phyloP scores from a whole-genome alignment of 2,329 filamentous ascomycete species.

The Blumeria graminis region DNA sequence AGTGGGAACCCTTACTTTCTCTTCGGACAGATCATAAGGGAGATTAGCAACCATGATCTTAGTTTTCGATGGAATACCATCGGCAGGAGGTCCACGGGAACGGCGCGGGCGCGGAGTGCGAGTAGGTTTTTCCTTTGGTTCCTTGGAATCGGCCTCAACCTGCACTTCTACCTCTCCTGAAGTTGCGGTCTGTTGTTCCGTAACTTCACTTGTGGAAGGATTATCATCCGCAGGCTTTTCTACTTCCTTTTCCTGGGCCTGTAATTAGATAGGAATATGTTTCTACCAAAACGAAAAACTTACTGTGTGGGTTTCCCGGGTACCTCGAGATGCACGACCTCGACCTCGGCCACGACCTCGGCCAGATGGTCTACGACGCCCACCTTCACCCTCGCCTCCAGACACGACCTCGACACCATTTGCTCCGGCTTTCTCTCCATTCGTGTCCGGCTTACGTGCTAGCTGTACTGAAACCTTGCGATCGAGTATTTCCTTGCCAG shows the following conservation, averaged over 20 bases:
- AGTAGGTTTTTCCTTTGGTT: conserved; percentile 16
- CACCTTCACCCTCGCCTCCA: conserved; percentile 44
- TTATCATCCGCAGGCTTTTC: conserved; percentile 27
- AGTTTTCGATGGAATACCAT: conserved; percentile 94
- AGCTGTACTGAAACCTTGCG: conserved; percentile 98
- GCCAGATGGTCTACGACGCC: conserved; percentile 35
- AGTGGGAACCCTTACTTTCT: conserved; percentile 42
- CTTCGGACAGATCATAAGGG: conserved; percentile 91
- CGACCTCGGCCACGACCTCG: conserved; percentile 42
- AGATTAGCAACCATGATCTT: conserved; percentile 99
- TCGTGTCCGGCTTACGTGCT: conserved; percentile 83
- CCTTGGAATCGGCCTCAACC: conserved; percentile 21
- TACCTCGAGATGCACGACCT: conserved; percentile 23
- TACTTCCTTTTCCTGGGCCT: conserved; percentile 17
- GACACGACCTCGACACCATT: conserved; percentile 46
- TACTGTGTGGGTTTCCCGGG: conserved; percentile 37
- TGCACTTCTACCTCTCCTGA: conserved; percentile 17
- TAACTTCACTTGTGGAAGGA: conserved; percentile 35
- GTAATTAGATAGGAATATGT: conserved; percentile 5
- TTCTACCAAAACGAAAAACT: conserved; percentile 18
- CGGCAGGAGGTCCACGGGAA: conserved; percentile 85
- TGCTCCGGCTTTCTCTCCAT: conserved; percentile 47
- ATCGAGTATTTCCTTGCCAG: conserved; percentile 91
- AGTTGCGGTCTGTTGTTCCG: conserved; percentile 22
- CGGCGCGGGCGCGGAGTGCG: conserved; percentile 35